Percentiles rank a stretch among this genome's conserved stretches.
Evolutionary conservation across 1,139 yeast species (phyloP).

Genomic region (Zygoascus sp.): DNA sequence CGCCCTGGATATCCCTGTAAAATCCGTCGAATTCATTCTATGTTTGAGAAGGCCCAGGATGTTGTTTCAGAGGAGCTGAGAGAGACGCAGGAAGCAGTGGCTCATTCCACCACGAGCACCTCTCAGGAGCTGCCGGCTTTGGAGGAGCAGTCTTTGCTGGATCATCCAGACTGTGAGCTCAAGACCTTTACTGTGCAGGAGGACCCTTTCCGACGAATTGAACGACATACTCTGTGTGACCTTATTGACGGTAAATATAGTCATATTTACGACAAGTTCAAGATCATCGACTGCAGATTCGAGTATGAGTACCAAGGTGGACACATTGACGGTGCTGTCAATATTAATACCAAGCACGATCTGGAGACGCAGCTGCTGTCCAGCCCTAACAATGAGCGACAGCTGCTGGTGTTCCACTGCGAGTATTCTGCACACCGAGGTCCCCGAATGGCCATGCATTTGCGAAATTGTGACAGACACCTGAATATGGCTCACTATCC

Average conservation of each 20-base stretch:
- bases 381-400: constrained; percentile 13
- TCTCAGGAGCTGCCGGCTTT: constrained; percentile 12
- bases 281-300: constrained; percentile 83
- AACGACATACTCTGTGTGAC: constrained; percentile 56
- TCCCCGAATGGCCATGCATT: constrained; percentile 83
- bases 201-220: constrained; percentile 74
- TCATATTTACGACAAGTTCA: constrained; percentile 53
- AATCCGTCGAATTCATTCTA: constrained; percentile 60
- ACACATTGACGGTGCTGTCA: constrained; percentile 78
- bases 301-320: constrained; percentile 92
- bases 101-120: constrained; percentile 17
- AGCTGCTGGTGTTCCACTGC: constrained; percentile 78
- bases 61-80: constrained; percentile 31
- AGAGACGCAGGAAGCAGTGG: constrained; percentile 12
- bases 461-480: constrained; percentile 77
- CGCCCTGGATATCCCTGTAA: constrained; percentile 26
- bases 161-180: constrained; percentile 26
- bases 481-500: constrained; percentile 76
- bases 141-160: constrained; percentile 18
- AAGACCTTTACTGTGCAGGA: constrained; percentile 41
- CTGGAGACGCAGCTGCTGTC: constrained; percentile 46
- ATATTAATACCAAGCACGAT: constrained; percentile 65
- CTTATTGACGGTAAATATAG: constrained; percentile 56
- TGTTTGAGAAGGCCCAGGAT: constrained; percentile 49
- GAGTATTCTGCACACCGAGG: constrained; percentile 92